A percentile compares a stretch with the other conserved stretches of the same genome.
Evolutionary conservation across 805 yeast genomes (phyloP).

Genomic region (Metschnikowia rubicola): DNA sequence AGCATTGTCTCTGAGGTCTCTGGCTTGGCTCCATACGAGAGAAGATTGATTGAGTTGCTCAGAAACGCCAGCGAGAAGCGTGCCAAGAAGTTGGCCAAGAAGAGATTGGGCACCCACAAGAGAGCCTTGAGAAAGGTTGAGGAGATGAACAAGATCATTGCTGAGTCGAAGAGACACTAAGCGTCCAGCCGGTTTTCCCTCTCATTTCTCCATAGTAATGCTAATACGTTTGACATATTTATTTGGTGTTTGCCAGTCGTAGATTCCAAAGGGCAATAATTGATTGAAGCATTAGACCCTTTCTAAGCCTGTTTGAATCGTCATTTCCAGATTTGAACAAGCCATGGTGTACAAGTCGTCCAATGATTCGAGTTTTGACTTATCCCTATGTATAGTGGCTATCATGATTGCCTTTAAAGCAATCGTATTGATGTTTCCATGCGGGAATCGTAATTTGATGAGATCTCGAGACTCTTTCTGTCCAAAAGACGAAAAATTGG

Average conservation of each 20-base stretch:
- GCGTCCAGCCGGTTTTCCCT: constrained; percentile 9
- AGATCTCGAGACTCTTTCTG: no score
- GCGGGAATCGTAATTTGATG: no score
- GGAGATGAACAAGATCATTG: constrained; percentile 93
- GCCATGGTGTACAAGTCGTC: not conserved
- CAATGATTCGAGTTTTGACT: not conserved
- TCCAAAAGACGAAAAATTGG: no score
- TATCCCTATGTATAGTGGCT: no score
- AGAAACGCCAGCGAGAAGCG: constrained; percentile 99
- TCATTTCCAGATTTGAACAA: no score
- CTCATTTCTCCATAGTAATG: constrained; percentile 16
- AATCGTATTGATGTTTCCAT: no score
- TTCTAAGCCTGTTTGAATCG: no score
- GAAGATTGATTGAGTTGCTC: constrained; percentile 98
- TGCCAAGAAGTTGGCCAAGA: constrained; percentile 99
- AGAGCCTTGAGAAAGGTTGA: constrained; percentile 99
- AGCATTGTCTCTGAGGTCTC: constrained; percentile 93
- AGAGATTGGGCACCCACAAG: constrained; percentile 99
- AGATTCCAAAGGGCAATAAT: not conserved
- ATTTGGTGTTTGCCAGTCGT: not conserved
- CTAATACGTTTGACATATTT: constrained; percentile 16
- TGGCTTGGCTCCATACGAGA: constrained; percentile 99
- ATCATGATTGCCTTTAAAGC: no score
- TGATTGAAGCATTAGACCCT: not conserved
- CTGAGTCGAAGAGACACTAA: constrained; percentile 95